A percentile compares a stretch with the other conserved stretches of the same genome.
These are phyloP conservation scores for Pachysolen tannophilus DNA, from an alignment of 805 yeast species.

Conservation along the genomic window DNA sequence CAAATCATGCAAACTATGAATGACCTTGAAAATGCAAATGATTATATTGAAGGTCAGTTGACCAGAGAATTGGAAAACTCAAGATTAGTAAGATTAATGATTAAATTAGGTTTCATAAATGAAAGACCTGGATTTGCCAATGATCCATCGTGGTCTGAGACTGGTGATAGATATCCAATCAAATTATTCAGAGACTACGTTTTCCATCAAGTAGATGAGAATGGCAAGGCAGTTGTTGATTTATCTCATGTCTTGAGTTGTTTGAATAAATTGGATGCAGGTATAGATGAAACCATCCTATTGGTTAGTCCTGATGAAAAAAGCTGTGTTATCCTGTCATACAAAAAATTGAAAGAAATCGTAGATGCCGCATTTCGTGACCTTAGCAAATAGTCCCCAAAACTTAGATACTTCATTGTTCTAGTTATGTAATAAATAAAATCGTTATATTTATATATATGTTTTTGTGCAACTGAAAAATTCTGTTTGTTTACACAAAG, in stretches of 20 bases:
- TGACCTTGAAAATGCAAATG: slow-evolving; percentile 43
- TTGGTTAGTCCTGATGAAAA: slow-evolving; percentile 80
- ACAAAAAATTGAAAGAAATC: slow-evolving; percentile 70
- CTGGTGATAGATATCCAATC: slow-evolving; percentile 68
- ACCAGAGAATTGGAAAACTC: slow-evolving; percentile 80
- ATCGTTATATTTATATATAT: too few species aligned
- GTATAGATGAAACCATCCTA: slow-evolving; percentile 74
- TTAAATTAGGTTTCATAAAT: slow-evolving; percentile 72
- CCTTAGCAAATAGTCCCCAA: slow-evolving; percentile 16
- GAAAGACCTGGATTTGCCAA: slow-evolving; percentile 63
- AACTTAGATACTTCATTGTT: too few species aligned
- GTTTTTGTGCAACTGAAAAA: too few species aligned
- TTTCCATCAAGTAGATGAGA: slow-evolving; percentile 75
- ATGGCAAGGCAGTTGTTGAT: slow-evolving; percentile 73
- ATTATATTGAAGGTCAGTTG: slow-evolving; percentile 53
- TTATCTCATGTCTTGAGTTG: slow-evolving; percentile 71
- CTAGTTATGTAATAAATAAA: too few species aligned
- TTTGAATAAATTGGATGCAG: slow-evolving; percentile 88
- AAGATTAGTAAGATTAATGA: slow-evolving; percentile 70
- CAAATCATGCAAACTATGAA: slow-evolving; percentile 40
- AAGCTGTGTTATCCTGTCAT: slow-evolving; percentile 77
- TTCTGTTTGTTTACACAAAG: too few species aligned
- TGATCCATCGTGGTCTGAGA: slow-evolving; percentile 58
- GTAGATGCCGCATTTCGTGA: slow-evolving; percentile 63
- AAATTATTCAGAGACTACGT: slow-evolving; percentile 75